Evolutionary conservation across 345 rosid species (phyloP), one percentile per base, ranked within the genome.

Genomic region (Carallia brachiata): DNA sequence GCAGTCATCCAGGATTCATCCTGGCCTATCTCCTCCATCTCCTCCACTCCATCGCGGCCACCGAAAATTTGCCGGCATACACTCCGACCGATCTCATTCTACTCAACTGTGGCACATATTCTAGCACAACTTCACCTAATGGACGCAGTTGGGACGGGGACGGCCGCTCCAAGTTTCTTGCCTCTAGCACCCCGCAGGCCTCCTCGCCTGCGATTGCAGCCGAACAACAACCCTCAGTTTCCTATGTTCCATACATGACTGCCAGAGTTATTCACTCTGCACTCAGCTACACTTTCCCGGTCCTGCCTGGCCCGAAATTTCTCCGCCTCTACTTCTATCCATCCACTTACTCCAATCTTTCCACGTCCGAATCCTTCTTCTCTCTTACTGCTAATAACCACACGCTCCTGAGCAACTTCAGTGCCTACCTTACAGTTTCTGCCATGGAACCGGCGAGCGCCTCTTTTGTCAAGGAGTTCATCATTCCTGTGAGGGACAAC

Each of bases 301-400:
- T 80, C 62, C 19, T 73, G 1, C n/a, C 75, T 1, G 86, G 86
- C 5, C 78, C 78, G 4, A 80, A 74, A 34, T 80, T 85, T 68
- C 36, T 74, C 52, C 72, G 72, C 3, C 72, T 74, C n/a, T 62
- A 74, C 57, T 74, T 74, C n/a, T 74, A 73, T 67, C 62, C 47
- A 3, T 15, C 61, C 6, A 15, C 58, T 3, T 68, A 74, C 44
- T 62, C 57, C 2, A 2, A 1, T 12, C 52, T 30, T 19, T 12
- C 62, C 32, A 1, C 4, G 7, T 62, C 68, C 1, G 17, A 19
- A 4, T 61, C 63, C 36, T 61, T 19, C 27, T 73, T 74, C 44
- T 36, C 48, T 6, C 15, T 68, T 32, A 54, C 30, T 1, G 69
- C 69, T 52, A 63, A 63, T 3, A n/a, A 27, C 54, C 62, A 40